Percentiles rank a stretch among this genome's conserved stretches.
These are phyloP conservation scores for Hypoxylon sp. DNA, from an alignment of 2,329 filamentous ascomycete genomes.

Conservation along the genomic window DNA sequence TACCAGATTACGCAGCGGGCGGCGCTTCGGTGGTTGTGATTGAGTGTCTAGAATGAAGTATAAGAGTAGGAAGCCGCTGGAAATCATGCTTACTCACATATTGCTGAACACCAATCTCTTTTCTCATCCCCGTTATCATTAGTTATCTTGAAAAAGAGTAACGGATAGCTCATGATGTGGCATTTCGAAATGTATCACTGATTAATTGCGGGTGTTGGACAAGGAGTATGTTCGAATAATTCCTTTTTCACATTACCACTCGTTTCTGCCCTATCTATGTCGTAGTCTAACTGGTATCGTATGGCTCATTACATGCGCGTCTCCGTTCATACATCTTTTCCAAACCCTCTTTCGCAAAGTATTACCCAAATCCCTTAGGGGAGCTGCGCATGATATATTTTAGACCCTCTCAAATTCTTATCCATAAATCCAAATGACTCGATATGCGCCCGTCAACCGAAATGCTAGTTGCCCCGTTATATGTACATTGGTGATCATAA, in stretches of 20 bases:
- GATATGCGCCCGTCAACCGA: slow-evolving; percentile 25
- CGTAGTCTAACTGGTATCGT: slow-evolving; percentile 21
- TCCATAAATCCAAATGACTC: slow-evolving; percentile 17
- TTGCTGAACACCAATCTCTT: background rate
- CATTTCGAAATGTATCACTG: background rate
- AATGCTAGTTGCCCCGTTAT: slow-evolving; percentile 23
- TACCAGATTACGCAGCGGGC: too few relatives aligned
- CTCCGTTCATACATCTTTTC: slow-evolving; percentile 8
- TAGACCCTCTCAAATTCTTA: slow-evolving; percentile 9
- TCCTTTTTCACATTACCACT: slow-evolving; percentile 3
- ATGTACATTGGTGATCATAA: slow-evolving; percentile 31
- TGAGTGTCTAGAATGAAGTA: too few relatives aligned
- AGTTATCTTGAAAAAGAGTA: too few relatives aligned
- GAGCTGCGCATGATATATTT: slow-evolving; percentile 24
- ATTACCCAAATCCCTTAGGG: slow-evolving; percentile 21
- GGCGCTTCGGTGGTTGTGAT: too few relatives aligned
- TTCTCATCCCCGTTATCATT: background rate
- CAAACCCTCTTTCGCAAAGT: slow-evolving; percentile 8
- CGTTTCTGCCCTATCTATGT: slow-evolving; percentile 5
- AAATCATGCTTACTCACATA: too few relatives aligned
- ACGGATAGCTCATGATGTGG: too few relatives aligned
- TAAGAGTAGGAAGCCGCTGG: too few relatives aligned
- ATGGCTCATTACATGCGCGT: slow-evolving; percentile 25
- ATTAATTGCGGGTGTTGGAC: background rate
- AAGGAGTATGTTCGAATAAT: slow-evolving; percentile 3